phyloP scores from a whole-genome alignment of 2,329 filamentous ascomycete genomes.

The Coniella vitis region DNA sequence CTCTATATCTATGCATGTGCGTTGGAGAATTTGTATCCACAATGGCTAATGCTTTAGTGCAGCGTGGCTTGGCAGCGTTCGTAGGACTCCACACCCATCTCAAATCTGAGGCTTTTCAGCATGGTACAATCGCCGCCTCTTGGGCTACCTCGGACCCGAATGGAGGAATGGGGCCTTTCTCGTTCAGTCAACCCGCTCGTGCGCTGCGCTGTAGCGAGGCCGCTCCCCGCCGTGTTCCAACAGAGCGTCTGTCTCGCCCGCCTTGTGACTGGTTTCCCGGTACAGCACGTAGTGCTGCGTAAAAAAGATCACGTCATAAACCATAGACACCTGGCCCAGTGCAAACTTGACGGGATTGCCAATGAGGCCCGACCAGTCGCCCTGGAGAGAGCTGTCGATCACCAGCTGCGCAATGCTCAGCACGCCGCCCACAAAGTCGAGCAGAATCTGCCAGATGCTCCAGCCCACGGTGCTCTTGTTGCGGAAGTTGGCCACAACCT shows the following conservation, averaged over 20 bases:
- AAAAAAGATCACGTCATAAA: conserved; percentile 84
- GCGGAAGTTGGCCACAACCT: conserved; percentile 74
- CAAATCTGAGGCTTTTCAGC: no score
- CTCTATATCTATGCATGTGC: no score
- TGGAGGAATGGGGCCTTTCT: not conserved
- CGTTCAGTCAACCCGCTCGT: conserved; percentile 26
- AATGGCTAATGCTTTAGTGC: no score
- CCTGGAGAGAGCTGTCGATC: conserved; percentile 77
- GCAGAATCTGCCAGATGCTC: conserved; percentile 76
- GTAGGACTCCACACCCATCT: no score
- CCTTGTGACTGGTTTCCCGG: conserved; percentile 25
- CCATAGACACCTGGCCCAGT: conserved; percentile 75
- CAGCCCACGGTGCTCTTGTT: conserved; percentile 83
- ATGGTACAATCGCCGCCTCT: no score
- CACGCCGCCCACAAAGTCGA: conserved; percentile 76
- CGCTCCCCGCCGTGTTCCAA: conserved; percentile 25
- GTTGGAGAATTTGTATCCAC: no score
- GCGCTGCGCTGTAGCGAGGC: not conserved
- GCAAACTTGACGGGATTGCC: conserved; percentile 90
- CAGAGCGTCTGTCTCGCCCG: conserved; percentile 30
- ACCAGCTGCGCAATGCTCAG: conserved; percentile 75
- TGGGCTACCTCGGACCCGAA: not conserved
- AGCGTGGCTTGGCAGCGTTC: no score
- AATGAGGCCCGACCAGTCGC: conserved; percentile 83
- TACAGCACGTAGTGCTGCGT: conserved; percentile 85